Percentiles rank a stretch among this genome's conserved stretches.
phyloP scores from a whole-genome alignment of 768 basidiomycete species.

The Lentinus brumalis region DNA sequence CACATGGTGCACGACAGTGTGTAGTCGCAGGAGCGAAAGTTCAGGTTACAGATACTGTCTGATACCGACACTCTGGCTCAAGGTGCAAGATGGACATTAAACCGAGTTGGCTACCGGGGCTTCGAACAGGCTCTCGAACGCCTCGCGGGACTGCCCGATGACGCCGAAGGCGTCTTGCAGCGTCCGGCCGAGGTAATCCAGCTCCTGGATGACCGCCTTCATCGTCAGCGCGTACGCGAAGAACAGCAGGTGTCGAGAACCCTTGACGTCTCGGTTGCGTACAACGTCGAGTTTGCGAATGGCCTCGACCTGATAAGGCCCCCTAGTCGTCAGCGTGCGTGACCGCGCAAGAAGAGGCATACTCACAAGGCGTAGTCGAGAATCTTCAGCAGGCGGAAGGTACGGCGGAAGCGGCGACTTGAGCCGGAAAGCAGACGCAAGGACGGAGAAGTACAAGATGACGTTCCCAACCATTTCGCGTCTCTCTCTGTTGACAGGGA shows the following conservation, averaged over 20 bases:
- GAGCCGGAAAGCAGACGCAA: constrained; percentile 77
- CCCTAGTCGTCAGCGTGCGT: not conserved
- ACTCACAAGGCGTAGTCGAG: constrained; percentile 75
- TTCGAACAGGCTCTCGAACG: constrained; percentile 80
- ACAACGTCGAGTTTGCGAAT: constrained; percentile 87
- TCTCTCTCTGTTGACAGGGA: constrained; percentile 87
- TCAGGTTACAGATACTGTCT: no score
- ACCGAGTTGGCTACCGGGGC: not conserved
- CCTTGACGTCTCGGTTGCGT: constrained; percentile 77
- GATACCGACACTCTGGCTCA: no score
- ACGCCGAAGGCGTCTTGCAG: constrained; percentile 93
- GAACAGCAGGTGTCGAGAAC: constrained; percentile 84
- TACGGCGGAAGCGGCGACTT: constrained; percentile 96
- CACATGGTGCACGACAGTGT: no score
- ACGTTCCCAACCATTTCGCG: constrained; percentile 96
- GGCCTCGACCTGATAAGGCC: constrained; percentile 64
- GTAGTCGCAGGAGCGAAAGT: no score
- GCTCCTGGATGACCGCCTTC: constrained; percentile 90
- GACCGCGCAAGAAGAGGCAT: not conserved
- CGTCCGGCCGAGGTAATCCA: constrained; percentile 78
- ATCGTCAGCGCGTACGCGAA: constrained; percentile 94
- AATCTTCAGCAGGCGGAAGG: constrained; percentile 88
- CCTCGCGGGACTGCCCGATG: constrained; percentile 77
- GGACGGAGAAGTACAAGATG: constrained; percentile 82
- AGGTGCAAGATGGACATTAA: not conserved